Conservation (phyloP, 768 basidiomycete species). For the Plicaturopsis crispa region DNA sequence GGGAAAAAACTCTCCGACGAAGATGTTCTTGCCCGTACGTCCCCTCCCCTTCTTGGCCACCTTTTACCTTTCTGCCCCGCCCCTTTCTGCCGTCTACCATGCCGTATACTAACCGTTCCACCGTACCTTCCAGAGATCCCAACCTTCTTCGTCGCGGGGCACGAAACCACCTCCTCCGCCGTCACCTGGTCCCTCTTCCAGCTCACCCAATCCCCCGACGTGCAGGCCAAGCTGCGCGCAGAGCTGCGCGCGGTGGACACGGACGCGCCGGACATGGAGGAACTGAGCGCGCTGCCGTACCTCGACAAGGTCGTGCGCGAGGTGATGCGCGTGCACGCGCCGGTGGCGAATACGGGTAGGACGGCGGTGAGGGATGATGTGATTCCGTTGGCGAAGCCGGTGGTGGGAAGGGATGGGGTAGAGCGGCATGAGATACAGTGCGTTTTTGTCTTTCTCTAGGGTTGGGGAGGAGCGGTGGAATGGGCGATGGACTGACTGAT, state of each 20-base stretch:
- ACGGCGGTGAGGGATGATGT: conserved; percentile 20
- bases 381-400: conserved; percentile 17
- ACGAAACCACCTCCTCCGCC: conserved; percentile 25
- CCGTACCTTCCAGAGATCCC: conserved; percentile 28
- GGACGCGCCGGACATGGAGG: conserved; percentile 32
- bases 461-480: too few relatives aligned
- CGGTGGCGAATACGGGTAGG: conserved; percentile 17
- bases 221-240: conserved; percentile 34
- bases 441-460: too few relatives aligned
- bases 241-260: conserved; percentile 28
- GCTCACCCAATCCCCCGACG: conserved; percentile 24
- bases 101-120: too few relatives aligned
- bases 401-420: conserved; percentile 14
- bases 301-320: conserved; percentile 31
- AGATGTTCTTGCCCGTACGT: conserved; percentile 32
- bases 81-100: too few relatives aligned
- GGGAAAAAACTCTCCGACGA: conserved; percentile 35
- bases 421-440: conserved; percentile 13
- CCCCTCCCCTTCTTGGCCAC: too few relatives aligned
- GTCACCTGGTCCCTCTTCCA: conserved; percentile 35
- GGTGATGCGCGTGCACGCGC: conserved; percentile 24
- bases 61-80: too few relatives aligned
- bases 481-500: too few relatives aligned
- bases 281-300: conserved; percentile 33
- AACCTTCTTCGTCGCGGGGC: conserved; percentile 36